These are phyloP conservation scores for Trametes polyzona DNA, from an alignment of 1,284 basidiomycete genomes.

Conservation along the genomic window DNA sequence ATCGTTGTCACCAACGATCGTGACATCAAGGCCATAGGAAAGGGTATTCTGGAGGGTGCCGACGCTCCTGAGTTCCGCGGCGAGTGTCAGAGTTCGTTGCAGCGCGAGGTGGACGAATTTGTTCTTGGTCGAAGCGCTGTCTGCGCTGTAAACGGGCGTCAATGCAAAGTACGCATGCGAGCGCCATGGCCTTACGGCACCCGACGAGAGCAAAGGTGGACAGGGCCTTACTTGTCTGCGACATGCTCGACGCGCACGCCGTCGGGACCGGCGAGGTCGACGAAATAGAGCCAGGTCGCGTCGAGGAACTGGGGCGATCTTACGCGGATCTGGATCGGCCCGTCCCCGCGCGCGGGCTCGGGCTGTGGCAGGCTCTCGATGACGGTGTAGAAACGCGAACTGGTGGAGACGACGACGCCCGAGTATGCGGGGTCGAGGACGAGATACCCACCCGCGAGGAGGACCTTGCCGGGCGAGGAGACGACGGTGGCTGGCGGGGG, in stretches of 20 bases:
- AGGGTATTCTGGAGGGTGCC: conserved; percentile 51
- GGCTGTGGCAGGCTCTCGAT: conserved; percentile 41
- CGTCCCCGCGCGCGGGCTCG: conserved; percentile 12
- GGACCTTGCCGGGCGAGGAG: conserved; percentile 94
- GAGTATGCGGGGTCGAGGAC: conserved; percentile 86
- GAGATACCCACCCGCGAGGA: conserved; percentile 93
- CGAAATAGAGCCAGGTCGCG: conserved; percentile 80
- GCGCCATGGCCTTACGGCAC: neutral
- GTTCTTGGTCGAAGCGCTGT: conserved; percentile 54
- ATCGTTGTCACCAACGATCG: conserved; percentile 93
- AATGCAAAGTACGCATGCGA: neutral
- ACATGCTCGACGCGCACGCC: conserved; percentile 49
- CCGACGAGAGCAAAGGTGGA: neutral
- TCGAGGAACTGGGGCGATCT: conserved; percentile 90
- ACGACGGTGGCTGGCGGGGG: conserved; percentile 60
- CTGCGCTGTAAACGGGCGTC: conserved; percentile 12
- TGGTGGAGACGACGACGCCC: conserved; percentile 88
- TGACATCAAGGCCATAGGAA: conserved; percentile 66
- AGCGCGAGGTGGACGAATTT: conserved; percentile 93
- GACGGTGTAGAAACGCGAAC: conserved; percentile 90
- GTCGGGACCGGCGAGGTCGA: conserved; percentile 44
- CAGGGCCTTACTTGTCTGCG: conserved; percentile 46
- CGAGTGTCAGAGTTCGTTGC: conserved; percentile 74
- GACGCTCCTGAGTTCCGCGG: conserved; percentile 56
- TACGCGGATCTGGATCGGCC: conserved; percentile 61